These are phyloP conservation scores for Solanum boliviense DNA, from an alignment of 257 asterid species.

Conservation along the genomic window DNA sequence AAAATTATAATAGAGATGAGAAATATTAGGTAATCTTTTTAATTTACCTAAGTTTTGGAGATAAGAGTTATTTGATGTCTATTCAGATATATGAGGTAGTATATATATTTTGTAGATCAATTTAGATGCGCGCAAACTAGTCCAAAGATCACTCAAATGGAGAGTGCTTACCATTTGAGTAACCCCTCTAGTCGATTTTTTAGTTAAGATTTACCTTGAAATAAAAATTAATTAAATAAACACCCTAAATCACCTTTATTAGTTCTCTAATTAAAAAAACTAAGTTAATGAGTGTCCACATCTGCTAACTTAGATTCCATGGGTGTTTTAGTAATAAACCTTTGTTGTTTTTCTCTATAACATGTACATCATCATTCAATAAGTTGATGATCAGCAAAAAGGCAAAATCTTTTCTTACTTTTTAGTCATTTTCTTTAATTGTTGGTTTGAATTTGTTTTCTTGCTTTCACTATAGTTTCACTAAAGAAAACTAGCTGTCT, in stretches of 20 bases:
- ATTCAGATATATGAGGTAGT: too few relatives aligned
- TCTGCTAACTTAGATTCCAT: neutral
- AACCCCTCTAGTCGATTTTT: neutral
- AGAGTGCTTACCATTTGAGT: neutral
- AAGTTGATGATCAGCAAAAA: conserved; percentile 1
- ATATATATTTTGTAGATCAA: neutral
- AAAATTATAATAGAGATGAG: neutral
- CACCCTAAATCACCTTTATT: neutral
- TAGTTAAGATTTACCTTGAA: neutral
- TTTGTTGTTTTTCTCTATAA: neutral
- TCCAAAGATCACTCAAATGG: neutral
- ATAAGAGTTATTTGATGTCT: neutral
- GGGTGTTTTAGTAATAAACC: neutral
- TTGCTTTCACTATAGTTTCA: neutral
- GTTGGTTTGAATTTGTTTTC: neutral
- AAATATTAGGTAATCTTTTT: neutral
- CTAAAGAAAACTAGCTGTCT: neutral
- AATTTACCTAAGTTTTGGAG: neutral
- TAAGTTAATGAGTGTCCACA: neutral
- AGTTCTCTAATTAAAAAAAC: neutral
- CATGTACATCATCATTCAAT: conserved; percentile 6
- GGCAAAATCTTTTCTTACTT: neutral
- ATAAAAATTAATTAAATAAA: neutral
- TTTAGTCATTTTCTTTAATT: neutral
- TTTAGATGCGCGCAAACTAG: neutral